Conservation (phyloP, 129 eudicot genomes). For the Ambrosia artemisiifolia region DNA sequence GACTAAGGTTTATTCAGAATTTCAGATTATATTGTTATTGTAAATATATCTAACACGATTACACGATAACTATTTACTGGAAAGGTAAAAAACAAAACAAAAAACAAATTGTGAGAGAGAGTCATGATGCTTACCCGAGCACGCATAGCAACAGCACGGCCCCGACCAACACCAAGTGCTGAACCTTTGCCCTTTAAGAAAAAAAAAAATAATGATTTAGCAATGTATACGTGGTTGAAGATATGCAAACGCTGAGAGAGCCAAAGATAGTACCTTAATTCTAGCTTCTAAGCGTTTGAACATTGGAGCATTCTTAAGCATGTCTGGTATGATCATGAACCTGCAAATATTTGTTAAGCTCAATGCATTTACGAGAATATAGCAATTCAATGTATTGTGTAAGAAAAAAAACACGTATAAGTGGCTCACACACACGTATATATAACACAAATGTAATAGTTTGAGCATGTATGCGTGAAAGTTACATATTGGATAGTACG, state of each 20-base stretch:
- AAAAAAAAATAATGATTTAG: neutral
- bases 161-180: constrained; percentile 92
- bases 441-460: neutral
- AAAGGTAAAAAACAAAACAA: neutral
- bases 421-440: neutral
- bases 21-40: neutral
- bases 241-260: neutral
- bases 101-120: neutral
- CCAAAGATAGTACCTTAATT: constrained; percentile 56
- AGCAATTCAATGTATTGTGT: neutral
- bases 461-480: neutral
- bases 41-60: neutral
- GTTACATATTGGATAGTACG: neutral
- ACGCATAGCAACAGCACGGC: constrained; percentile 97
- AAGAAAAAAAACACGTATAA: neutral
- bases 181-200: constrained; percentile 78
- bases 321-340: constrained; percentile 96
- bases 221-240: neutral
- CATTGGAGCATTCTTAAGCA: constrained; percentile 98
- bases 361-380: neutral
- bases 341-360: constrained; percentile 27
- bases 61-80: neutral
- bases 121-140: constrained; percentile 55
- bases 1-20: neutral
- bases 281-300: constrained; percentile 83